Evolutionary conservation across 192 early-diverging fungal genomes (phyloP).

Genomic region (Coemansia pectinata): DNA sequence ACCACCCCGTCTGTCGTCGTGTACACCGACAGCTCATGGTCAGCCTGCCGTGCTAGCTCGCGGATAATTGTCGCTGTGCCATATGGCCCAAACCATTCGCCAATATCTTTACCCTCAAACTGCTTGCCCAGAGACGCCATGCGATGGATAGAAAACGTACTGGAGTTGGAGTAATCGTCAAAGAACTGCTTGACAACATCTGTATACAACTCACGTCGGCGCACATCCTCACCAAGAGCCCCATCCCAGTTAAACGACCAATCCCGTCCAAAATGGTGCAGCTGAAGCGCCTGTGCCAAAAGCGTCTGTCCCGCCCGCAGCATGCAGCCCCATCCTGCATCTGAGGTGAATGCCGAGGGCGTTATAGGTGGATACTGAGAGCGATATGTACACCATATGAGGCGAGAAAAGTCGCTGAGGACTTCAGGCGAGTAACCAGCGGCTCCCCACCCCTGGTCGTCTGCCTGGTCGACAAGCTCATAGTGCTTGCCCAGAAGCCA

Average conservation of each 20-base stretch:
- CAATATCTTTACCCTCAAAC: conserved; percentile 82
- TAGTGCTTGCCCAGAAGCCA: conserved; percentile 55
- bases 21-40: conserved; percentile 63
- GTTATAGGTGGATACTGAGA: conserved; percentile 82
- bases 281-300: conserved; percentile 78
- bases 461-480: conserved; percentile 8
- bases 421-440: conserved; percentile 54
- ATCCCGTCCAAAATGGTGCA: conserved; percentile 72
- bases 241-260: conserved; percentile 32
- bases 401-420: conserved; percentile 75
- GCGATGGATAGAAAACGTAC: conserved; percentile 89
- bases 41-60: conserved; percentile 17
- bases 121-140: conserved; percentile 83
- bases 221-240: conserved; percentile 9
- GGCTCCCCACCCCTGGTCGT: conserved; percentile 9
- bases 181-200: conserved; percentile 78
- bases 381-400: conserved; percentile 95
- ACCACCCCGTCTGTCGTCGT: conserved; percentile 83
- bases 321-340: conserved; percentile 98
- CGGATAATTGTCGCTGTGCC: conserved; percentile 45
- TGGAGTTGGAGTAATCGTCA: conserved; percentile 68
- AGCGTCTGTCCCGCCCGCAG: conserved; percentile 91
- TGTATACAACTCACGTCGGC: conserved; percentile 19
- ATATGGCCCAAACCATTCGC: conserved; percentile 97
- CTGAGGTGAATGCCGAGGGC: conserved; percentile 75